Evolutionary conservation across 2,329 filamentous ascomycete genomes (phyloP), one percentile per base, ranked within the genome.

Genomic region (Exophiala sideris): DNA sequence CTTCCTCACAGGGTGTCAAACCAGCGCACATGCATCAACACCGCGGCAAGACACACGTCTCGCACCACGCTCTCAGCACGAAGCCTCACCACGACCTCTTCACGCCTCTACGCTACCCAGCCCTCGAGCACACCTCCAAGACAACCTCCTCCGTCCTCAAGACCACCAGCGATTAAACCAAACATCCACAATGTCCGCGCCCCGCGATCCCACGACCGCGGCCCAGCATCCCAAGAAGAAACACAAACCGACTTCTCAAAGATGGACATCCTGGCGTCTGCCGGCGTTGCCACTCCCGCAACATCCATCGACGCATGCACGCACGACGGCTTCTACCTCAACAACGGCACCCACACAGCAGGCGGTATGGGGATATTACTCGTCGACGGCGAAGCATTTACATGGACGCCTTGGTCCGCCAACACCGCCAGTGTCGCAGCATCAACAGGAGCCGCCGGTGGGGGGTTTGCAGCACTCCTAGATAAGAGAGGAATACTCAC

Each of bases 231-330:
- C 39, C 70, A 74, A 36, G 84, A 87, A 74, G 75, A 79, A 46
- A 86, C 83, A 1, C 82, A 82, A 63, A 86, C 85, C 2, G 86
- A 94, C 71, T 90, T 97, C 63, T 76, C 73, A 39, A 79, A 81
- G 11, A 79, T 97, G 60, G 85, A 99, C 68, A 86, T 99, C 5
- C 79, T 97, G 3, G 85, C 83, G 38, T 84, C 83, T 61, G 83
- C 85, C 1, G 87, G 90, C 0, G 77, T 82, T 3, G 94, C 92
- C 0, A 77, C 82, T 4, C 94, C 94, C 0, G 85, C 90, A 0
- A 96, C 90, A 0, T 84, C 85, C 1, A 84, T 99, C 42, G 91
- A 96, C 64, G 84, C 87, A 5, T 95, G 89, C 73, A 83, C 88
- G 55, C 75, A 80, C 56, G 85, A 92, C 64, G 94, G 94, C 1